These are phyloP conservation scores for Rhytidhysteron rufulum DNA, from an alignment of 2,329 filamentous ascomycete genomes.

Conservation along the genomic window DNA sequence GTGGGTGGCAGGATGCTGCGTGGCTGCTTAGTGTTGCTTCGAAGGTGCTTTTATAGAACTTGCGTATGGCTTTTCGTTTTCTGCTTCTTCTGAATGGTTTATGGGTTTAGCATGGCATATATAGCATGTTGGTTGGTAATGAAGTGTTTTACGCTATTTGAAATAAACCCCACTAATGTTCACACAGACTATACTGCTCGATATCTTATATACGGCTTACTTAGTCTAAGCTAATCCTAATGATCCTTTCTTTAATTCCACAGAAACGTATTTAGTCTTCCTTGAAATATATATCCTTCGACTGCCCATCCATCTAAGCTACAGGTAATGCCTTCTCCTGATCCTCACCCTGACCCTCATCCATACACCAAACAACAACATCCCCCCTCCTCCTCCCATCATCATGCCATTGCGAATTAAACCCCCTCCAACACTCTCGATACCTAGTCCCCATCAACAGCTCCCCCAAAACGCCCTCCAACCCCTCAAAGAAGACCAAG, in stretches of 20 bases:
- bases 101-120: too few species aligned
- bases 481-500: constrained; percentile 54
- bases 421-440: constrained; percentile 56
- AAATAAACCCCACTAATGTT: not conserved
- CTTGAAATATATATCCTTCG: too few species aligned
- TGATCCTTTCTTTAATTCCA: too few species aligned
- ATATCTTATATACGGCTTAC: too few species aligned
- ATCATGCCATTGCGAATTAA: constrained; percentile 61
- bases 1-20: constrained; percentile 57
- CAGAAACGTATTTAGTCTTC: too few species aligned
- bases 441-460: constrained; percentile 48
- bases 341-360: too few species aligned
- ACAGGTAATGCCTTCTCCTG: too few species aligned
- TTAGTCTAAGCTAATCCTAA: too few species aligned
- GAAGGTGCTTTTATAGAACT: constrained; percentile 40
- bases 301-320: too few species aligned
- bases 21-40: constrained; percentile 55
- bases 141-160: not conserved
- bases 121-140: not conserved
- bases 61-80: too few species aligned
- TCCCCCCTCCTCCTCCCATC: constrained; percentile 60
- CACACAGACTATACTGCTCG: too few species aligned
- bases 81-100: too few species aligned
- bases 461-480: constrained; percentile 48
- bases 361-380: constrained; percentile 56